Evolutionary conservation across 2,329 filamentous ascomycete genomes (phyloP), one percentile per base, ranked within the genome.

Genomic region (Calonectria pauciramosa): DNA sequence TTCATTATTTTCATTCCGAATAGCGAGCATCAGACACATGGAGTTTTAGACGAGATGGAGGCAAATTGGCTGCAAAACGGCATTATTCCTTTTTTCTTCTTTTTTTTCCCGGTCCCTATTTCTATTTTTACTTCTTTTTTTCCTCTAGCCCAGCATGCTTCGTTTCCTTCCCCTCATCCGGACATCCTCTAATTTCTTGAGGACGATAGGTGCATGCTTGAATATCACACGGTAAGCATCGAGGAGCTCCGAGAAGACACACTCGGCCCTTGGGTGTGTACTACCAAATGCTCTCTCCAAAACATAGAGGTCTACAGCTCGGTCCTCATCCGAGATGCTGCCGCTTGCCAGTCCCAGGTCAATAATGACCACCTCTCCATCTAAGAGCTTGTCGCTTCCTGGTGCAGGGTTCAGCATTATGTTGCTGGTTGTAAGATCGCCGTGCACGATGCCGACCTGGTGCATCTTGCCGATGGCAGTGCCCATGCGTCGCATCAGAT

Each of bases 351-450:
- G 91, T 0, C 97, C 97, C 82, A 99, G 97, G 86, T 99, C 97
- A 83, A 99, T 99, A 47, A 99, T 88, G 28, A 98, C 93, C 72
- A 99, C 91, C 68, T 97, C 94, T 2, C 95, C 96, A 1, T 91
- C 89, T 71, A 93, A 81, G 2, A 80, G 73, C 26, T 76, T 79
- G 16, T 77, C 80, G 38, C 65, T 75, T 20, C 70, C 74, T 54
- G 73, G 54, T n/a, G 79, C 67, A 26, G 81, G 82, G 18, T 89
- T 88, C 78, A 99, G 83, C 93, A 99, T 98, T 87, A 99, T 90
- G 86, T 99, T 99, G 86, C 96, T 98, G 77, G 96, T 99, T 75
- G 97, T 99, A 86, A 99, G 86, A 87, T 99, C 97, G 51, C 97
- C 97, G 87, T 99, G 97, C 73, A 98, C 93, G 71, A 99, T 91